Evolutionary conservation across 177 flowering plant species (phyloP).

Genomic region (Tripterygium wilfordii): DNA sequence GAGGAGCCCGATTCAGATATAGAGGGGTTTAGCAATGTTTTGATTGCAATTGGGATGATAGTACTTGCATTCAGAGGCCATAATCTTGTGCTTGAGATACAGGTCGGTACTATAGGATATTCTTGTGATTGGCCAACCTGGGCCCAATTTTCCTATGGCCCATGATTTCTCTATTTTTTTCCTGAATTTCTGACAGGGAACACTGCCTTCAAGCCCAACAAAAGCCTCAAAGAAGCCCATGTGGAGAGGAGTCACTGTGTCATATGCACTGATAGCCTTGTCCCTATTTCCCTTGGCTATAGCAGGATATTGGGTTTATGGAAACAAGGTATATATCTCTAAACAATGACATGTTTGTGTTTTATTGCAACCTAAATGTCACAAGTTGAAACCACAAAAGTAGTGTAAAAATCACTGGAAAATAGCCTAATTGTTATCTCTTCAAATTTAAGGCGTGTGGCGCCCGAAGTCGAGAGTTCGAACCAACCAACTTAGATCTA

Average conservation of each 20-base stretch:
- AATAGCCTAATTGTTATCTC: too few relatives aligned
- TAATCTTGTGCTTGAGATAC: slow-evolving; percentile 57
- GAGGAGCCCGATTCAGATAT: background rate
- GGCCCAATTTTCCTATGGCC: too few relatives aligned
- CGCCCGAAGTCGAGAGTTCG: too few relatives aligned
- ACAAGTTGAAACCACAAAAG: too few relatives aligned
- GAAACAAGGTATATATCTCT: slow-evolving; percentile 17
- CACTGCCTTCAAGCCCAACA: slow-evolving; percentile 21
- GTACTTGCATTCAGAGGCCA: slow-evolving; percentile 60
- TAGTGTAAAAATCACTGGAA: too few relatives aligned
- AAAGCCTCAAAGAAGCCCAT: slow-evolving; percentile 14
- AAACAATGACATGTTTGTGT: background rate
- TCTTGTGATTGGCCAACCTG: background rate
- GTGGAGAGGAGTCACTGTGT: slow-evolving; percentile 27
- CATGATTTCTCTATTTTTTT: too few relatives aligned
- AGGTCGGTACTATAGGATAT: slow-evolving; percentile 18
- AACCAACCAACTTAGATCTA: too few relatives aligned
- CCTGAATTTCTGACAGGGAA: slow-evolving; percentile 30
- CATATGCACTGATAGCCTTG: slow-evolving; percentile 18
- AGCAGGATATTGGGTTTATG: slow-evolving; percentile 32
- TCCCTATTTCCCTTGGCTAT: slow-evolving; percentile 27
- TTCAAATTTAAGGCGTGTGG: too few relatives aligned
- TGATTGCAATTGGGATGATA: slow-evolving; percentile 47
- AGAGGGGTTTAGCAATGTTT: slow-evolving; percentile 7
- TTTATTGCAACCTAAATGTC: too few relatives aligned